phyloP scores from a whole-genome alignment of 2,329 filamentous ascomycete species.

The Colletotrichum coccodes region DNA sequence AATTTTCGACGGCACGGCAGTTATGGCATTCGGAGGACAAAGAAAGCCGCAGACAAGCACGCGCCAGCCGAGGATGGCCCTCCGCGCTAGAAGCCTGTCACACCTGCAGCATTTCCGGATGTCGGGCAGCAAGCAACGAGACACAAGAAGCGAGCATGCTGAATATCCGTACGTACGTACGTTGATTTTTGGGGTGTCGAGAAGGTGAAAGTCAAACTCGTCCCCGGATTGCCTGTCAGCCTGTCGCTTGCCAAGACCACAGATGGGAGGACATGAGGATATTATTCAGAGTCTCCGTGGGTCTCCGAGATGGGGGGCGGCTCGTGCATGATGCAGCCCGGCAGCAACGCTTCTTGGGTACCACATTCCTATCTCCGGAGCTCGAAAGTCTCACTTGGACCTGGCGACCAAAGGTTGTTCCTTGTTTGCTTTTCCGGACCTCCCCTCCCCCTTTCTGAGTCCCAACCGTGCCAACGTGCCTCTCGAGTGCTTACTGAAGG shows the following conservation, averaged over 20 bases:
- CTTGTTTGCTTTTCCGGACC: not conserved
- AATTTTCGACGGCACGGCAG: not conserved
- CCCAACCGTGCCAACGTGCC: not conserved
- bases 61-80: not conserved
- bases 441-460: not conserved
- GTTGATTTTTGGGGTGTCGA: not conserved
- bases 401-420: constrained; percentile 8
- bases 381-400: not conserved
- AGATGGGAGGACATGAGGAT: constrained; percentile 28
- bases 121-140: not conserved
- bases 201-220: not conserved
- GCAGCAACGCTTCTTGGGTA: not conserved
- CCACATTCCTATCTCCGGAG: constrained; percentile 13
- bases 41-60: not conserved
- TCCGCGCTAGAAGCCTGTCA: not conserved
- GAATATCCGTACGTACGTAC: not conserved
- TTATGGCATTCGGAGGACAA: not conserved
- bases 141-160: not conserved
- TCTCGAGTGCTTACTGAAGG: not conserved
- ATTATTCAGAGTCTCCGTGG: constrained; percentile 30
- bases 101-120: constrained; percentile 12
- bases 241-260: constrained; percentile 18
- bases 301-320: constrained; percentile 12
- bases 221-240: not conserved
- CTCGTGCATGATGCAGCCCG: constrained; percentile 20